Conservation (phyloP, 2,329 filamentous ascomycete species). For the Fusarium torulosum region DNA sequence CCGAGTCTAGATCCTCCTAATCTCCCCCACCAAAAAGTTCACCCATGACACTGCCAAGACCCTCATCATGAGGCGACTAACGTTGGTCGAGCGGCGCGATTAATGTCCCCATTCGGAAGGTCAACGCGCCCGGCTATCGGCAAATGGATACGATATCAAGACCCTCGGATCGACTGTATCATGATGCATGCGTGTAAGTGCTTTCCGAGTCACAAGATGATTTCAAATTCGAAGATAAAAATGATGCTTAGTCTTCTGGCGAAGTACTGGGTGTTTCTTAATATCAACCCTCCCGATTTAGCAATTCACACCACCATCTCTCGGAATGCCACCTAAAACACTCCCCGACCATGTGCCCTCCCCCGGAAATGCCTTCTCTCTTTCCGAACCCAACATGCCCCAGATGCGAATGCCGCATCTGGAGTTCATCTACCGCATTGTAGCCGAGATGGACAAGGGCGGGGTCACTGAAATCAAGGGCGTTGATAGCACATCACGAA, state of each 20-base stretch:
- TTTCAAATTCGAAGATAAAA: constrained; percentile 20
- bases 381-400: constrained; percentile 8
- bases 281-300: not conserved
- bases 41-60: not conserved
- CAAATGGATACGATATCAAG: not conserved
- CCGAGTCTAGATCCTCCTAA: constrained; percentile 2
- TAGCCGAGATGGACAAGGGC: constrained; percentile 38
- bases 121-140: constrained; percentile 1
- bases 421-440: constrained; percentile 41
- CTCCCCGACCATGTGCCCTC: constrained; percentile 28
- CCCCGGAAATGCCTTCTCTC: constrained; percentile 33
- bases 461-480: constrained; percentile 29
- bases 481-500: constrained; percentile 20
- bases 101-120: not conserved
- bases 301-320: not conserved
- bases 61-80: not conserved
- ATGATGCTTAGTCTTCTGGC: not conserved
- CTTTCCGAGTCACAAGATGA: not conserved
- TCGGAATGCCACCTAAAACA: constrained; percentile 19
- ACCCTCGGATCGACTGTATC: not conserved
- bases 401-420: constrained; percentile 40
- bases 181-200: not conserved
- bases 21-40: constrained; percentile 3
- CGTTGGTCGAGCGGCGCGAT: constrained; percentile 5
- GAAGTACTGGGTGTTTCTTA: not conserved